A percentile compares a stretch with the other conserved stretches of the same genome.
Conservation (phyloP, 2,329 filamentous ascomycete genomes). For the Hymenoscyphus fructigenus region DNA sequence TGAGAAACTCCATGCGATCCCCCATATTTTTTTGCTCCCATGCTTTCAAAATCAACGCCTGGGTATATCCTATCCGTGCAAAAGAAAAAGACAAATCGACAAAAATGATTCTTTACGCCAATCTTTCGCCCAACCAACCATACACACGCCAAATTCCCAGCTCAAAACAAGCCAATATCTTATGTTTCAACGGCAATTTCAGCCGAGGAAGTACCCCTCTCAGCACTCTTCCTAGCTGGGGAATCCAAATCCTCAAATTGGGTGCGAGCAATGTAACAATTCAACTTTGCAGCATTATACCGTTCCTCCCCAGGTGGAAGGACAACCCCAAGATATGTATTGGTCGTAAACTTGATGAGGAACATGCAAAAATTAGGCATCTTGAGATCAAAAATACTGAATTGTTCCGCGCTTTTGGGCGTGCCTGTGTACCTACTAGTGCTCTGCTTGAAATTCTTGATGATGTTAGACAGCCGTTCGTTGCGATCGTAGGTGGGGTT, state of each 20-base stretch:
- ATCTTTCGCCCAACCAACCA: not conserved
- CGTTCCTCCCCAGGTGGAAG: conserved; percentile 87
- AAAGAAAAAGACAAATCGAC: not conserved
- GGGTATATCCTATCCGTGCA: conserved; percentile 9
- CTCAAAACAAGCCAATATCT: not conserved
- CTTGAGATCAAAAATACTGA: conserved; percentile 78
- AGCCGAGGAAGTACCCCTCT: conserved; percentile 29
- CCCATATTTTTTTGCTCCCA: not conserved
- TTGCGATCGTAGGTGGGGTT: conserved; percentile 94
- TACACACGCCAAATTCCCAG: not conserved
- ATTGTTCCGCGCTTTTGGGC: conserved; percentile 78
- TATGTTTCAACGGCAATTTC: conserved; percentile 4
- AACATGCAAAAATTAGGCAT: conserved; percentile 85
- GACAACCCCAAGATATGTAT: conserved; percentile 92
- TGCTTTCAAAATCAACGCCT: conserved; percentile 1
- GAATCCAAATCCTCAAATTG: conserved; percentile 72
- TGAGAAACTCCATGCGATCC: too few relatives aligned
- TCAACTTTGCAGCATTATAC: conserved; percentile 87
- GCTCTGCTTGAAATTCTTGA: conserved; percentile 96
- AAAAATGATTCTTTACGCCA: not conserved
- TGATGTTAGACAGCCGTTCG: conserved; percentile 93
- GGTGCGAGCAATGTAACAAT: conserved; percentile 81
- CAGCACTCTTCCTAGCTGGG: conserved; percentile 38
- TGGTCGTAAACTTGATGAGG: conserved; percentile 92
- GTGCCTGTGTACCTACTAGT: conserved; percentile 74